Evolutionary conservation across 306 rosid genomes (phyloP), one percentile per base, ranked within the genome.

Genomic region (Prunus mongolica): DNA sequence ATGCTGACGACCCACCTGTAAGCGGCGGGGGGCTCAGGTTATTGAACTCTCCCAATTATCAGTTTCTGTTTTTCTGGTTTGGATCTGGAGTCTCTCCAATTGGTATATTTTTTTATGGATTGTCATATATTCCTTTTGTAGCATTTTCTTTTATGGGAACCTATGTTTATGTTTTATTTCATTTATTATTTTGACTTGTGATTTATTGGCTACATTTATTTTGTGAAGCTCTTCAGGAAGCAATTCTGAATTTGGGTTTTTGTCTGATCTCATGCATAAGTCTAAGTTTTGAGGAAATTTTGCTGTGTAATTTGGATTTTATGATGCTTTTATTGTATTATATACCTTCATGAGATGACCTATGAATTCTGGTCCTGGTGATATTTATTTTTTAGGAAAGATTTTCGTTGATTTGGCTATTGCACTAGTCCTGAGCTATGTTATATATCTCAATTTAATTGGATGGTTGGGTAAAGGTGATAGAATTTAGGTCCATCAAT

Each of bases 21-120:
- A 91, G 88, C 89, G 97, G 98, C 16, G 97, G 97, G 0, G 98
- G 97, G 78, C 87, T 84, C 85, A 93, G 98, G 98, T 93, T 13
- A 16, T 12, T 44, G 46, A 58, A 32, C 62, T 77, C 15, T 64
- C 64, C 55, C 11, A 27, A 61, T 67, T 67, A 24, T 32, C 54
- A 5, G 8, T 18, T 55, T 38, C 44, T 38, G 44, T 38, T 38
- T 38, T 14, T 80, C 4, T 25, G 28, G 82, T 79, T 86, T 69
- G 47, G 86, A 63, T 85, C 79, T 77, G 67, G 55, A 52, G 52
- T 67, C 58, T 34, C 63, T 68, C 61, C 2, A 64, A 61, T 56
- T 67, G 8, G 52, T 74, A 51, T 76, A 58, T 76, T 62, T 62
- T 56, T 20, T 81, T 11, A 38, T 38, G 74, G 62, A 18, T 76